Evolutionary conservation across 768 basidiomycete species (phyloP), one percentile per base, ranked within the genome.

Genomic region (Lyophyllum semitale): DNA sequence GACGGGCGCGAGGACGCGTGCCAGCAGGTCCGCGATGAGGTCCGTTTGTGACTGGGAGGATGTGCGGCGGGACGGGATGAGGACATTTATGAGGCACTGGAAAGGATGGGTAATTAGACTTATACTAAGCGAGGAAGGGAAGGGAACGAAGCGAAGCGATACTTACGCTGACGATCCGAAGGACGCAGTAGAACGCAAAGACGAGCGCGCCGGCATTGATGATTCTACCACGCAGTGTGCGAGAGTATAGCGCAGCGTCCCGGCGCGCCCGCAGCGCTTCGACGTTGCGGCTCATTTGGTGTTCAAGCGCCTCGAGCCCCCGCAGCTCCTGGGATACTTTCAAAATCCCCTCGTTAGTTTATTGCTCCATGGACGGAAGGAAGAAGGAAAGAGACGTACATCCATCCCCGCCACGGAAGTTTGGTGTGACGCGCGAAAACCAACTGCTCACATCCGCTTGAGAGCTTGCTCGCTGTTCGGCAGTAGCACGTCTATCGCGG

Each of bases 111-210:
- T 43, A 8, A 12, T 4, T 43, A n/a, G n/a, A n/a, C n/a, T 20
- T 11, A 41, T 15, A n/a, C 7, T 43, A 22, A 43, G 30, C 42
- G 29, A 12, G 27, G 52, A 53, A 52, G 46, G 44, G 9, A 51
- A 41, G 42, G n/a, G 22, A 8, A 13, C n/a, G n/a, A 27, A 11
- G 17, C 26, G 23, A 58, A 41, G 37, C 18, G 43, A 43, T 25
- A 75, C 85, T 62, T 63, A 88, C 90, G 55, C 77, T 85, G 61
- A 84, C 56, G 37, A 85, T 78, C 47, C 90, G 80, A 30, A 83
- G 73, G 3, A 83, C 66, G 60, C 88, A 92, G 66, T 91, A 92
- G 3, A 83, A 54, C 11, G 86, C 87, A 65, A 91, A 90, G 6
- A 82, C 17, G 12, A 74, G 68, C 25, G 84, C 81, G 1, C 78